Evolutionary conservation across 441 rosid genomes (phyloP).

Genomic region (Bruguiera hainesii): DNA sequence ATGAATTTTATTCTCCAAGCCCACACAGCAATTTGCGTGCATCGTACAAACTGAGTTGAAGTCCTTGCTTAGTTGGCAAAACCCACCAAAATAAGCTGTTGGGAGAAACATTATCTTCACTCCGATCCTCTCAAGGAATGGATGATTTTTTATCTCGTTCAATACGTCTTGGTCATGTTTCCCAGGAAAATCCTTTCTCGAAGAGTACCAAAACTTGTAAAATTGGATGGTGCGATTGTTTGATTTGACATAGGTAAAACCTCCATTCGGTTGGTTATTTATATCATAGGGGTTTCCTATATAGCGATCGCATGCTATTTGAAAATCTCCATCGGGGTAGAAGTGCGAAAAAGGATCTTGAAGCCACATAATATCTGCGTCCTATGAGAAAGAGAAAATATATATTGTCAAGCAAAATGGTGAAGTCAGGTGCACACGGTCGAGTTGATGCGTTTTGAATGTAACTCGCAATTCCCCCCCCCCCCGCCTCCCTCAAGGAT

Average conservation of each 20-base stretch:
- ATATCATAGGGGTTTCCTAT: conserved; percentile 45
- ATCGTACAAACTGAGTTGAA: conserved; percentile 63
- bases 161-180: conserved; percentile 75
- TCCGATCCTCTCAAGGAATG: conserved; percentile 42
- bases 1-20: conserved; percentile 57
- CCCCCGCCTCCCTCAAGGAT: too few species aligned
- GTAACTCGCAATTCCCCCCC: too few species aligned
- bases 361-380: conserved; percentile 90
- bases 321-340: conserved; percentile 58
- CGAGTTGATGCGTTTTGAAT: too few species aligned
- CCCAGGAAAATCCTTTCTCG: conserved; percentile 47
- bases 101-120: conserved; percentile 62
- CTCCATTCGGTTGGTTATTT: conserved; percentile 68
- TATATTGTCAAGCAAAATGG: background rate
- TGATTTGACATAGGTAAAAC: conserved; percentile 71
- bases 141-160: conserved; percentile 54
- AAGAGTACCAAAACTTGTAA: conserved; percentile 74
- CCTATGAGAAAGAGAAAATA: conserved; percentile 35
- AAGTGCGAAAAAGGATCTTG: conserved; percentile 76
- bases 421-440: too few species aligned
- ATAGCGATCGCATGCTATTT: conserved; percentile 73
- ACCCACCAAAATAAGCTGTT: conserved; percentile 74
- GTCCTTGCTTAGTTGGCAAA: conserved; percentile 74
- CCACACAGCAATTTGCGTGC: conserved; percentile 85
- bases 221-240: conserved; percentile 57